A percentile compares a stretch with the other conserved stretches of the same genome.
phyloP scores from a whole-genome alignment of 768 basidiomycete species.

The Boletus rubescentipes region DNA sequence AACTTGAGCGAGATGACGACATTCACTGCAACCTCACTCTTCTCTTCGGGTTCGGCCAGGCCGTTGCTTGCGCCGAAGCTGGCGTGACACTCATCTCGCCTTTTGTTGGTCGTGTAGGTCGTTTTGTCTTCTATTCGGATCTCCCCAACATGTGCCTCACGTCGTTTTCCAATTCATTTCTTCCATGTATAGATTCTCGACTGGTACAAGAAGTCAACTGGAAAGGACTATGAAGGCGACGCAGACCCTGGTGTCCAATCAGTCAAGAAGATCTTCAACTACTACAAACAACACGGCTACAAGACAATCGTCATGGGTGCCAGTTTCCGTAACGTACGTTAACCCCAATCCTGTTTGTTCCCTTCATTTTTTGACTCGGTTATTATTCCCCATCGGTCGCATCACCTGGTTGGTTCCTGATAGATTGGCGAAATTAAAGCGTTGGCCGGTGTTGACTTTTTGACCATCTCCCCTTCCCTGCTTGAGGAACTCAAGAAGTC shows the following conservation, averaged over 20 bases:
- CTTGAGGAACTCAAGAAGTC: conserved; percentile 93
- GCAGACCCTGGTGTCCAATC: conserved; percentile 95
- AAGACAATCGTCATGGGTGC: conserved; percentile 99
- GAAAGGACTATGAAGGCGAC: conserved; percentile 86
- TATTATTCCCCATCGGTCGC: too few relatives aligned
- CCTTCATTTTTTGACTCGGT: conserved; percentile 1
- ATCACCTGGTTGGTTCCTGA: conserved; percentile 6
- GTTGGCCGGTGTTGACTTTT: conserved; percentile 95
- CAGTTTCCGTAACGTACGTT: conserved; percentile 93
- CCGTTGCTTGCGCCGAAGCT: conserved; percentile 98
- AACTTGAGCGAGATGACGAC: conserved; percentile 86
- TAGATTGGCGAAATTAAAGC: conserved; percentile 90
- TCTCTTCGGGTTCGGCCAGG: conserved; percentile 97
- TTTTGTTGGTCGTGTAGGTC: conserved; percentile 91
- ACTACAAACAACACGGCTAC: conserved; percentile 98
- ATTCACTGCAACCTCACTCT: conserved; percentile 99
- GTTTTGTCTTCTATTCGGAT: conserved; percentile 15
- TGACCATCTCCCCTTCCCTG: conserved; percentile 89
- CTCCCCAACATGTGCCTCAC: conserved; percentile 12
- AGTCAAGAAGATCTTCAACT: conserved; percentile 97
- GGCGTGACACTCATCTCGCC: conserved; percentile 98
- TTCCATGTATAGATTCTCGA: conserved; percentile 76
- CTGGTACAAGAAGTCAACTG: conserved; percentile 95
- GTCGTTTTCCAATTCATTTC: conserved; percentile 6
- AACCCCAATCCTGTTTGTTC: neutral